Percentiles rank a stretch among this genome's conserved stretches.
phyloP scores from a whole-genome alignment of 2,329 filamentous ascomycete genomes.

The Escovopsis sp. region DNA sequence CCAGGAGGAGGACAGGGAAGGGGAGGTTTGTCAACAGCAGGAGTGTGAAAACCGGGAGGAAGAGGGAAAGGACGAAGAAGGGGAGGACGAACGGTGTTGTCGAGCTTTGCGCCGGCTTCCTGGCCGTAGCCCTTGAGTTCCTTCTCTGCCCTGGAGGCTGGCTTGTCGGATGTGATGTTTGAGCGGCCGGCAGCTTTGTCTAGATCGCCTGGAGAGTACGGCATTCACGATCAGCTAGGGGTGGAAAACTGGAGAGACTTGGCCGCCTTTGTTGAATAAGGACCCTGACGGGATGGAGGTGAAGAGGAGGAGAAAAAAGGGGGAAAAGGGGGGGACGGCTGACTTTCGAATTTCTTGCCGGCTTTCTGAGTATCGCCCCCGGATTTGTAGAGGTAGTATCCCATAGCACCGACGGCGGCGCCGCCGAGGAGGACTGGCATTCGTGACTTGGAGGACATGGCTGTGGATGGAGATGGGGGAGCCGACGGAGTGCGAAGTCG shows the following conservation, averaged over 20 bases:
- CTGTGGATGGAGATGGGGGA: conserved; percentile 9
- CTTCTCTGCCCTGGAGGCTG: conserved; percentile 41
- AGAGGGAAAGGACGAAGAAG: neutral
- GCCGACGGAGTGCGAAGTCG: no score
- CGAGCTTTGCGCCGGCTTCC: conserved; percentile 47
- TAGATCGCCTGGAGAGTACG: conserved; percentile 49
- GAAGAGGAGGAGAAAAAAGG: neutral
- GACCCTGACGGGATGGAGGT: neutral
- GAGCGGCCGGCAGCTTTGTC: conserved; percentile 45
- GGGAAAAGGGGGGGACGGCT: conserved; percentile 13
- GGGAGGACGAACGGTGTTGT: conserved; percentile 45
- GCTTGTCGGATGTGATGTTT: conserved; percentile 46
- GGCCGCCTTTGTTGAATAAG: no score
- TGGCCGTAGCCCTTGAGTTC: conserved; percentile 34
- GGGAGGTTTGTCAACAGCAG: conserved; percentile 1
- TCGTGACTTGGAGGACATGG: conserved; percentile 33
- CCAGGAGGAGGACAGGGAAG: no score
- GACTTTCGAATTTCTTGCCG: conserved; percentile 78
- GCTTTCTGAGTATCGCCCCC: conserved; percentile 70
- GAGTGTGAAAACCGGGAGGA: neutral
- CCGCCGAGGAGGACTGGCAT: conserved; percentile 39
- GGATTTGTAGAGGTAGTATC: conserved; percentile 84
- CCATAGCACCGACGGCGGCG: conserved; percentile 50
- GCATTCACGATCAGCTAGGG: no score
- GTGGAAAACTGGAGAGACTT: no score